Base-by-base conservation (phyloP, 495 filamentous ascomycete species). In the Wilcoxina mikolae region DNA sequence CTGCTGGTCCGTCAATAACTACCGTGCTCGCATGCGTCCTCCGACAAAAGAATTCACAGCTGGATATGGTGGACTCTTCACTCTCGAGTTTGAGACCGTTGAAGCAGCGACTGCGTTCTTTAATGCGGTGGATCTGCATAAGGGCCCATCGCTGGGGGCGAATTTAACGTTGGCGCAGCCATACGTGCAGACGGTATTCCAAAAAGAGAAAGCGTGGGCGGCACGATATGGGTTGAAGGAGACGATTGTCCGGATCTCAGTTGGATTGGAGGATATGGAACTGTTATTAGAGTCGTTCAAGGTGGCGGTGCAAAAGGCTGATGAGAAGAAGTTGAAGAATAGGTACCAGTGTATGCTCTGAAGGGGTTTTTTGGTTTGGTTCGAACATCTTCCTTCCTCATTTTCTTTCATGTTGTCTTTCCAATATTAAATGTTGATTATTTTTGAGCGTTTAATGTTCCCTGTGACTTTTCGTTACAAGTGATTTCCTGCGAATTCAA, bases 121-220 rank as follows among this genome's bases (percentile, higher is more conserved):
- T 71, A 87, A 98, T 67, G 74, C 77, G 17, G 68, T 98, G 10
- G 83, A 94, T 59, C 87, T 87, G 0, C 78, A 82, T 28, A 98
- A 98, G 68, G 91, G 91, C 0, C 91, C 91, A 0, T 95, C 90
- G 65, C 74, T 98, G 23, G 91, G 91, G 0, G 95, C 91, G 0
- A 96, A 96, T 62, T 96, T 98, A 67, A 96, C 91, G 0, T 71
- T 98, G 46, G 80, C 68, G n/a, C 91, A 80, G 31, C 91, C 91
- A 9, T 98, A 94, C 60, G 85, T 89, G 28, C 69, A 96, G 15
- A 69, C 96, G 23, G 91, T 91, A 24, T 39, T 1, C 35, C 20
- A 39, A 39, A 1, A 39, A 39, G 4, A 39, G 35, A 39, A n/a
- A n/a, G n/a, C n/a, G n/a, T 39, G 20, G 35, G 35, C 84, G 23